A percentile compares a stretch with the other conserved stretches of the same genome.
phyloP scores from a whole-genome alignment of 1,284 basidiomycete genomes.

The Inonotus obliquus region DNA sequence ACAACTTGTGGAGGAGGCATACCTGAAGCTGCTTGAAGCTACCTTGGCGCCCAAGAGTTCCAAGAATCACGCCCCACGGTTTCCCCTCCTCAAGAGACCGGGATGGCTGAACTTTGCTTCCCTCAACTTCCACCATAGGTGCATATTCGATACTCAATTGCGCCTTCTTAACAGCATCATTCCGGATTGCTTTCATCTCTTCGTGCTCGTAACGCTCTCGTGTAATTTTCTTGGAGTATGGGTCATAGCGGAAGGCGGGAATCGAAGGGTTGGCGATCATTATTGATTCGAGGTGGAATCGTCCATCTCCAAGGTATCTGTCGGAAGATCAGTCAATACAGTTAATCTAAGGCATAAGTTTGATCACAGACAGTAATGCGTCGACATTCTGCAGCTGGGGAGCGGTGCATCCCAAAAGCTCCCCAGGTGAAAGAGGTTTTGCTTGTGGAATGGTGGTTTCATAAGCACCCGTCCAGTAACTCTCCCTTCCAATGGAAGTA shows the following conservation, averaged over 20 bases:
- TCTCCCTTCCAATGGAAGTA: neutral
- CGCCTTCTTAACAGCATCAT: conserved; percentile 76
- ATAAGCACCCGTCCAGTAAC: conserved; percentile 61
- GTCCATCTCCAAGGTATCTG: conserved; percentile 95
- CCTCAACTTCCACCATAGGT: conserved; percentile 4
- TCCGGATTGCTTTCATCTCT: conserved; percentile 77
- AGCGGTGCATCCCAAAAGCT: conserved; percentile 96
- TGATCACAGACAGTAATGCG: conserved; percentile 69
- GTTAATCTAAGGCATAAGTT: neutral
- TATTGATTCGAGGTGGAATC: conserved; percentile 97
- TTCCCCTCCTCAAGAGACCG: conserved; percentile 23
- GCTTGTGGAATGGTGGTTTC: conserved; percentile 83
- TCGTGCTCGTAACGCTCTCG: conserved; percentile 88
- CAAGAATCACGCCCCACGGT: conserved; percentile 94
- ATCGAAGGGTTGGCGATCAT: conserved; percentile 99
- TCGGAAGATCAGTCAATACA: conserved; percentile 12
- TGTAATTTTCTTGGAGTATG: conserved; percentile 96
- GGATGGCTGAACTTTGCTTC: neutral
- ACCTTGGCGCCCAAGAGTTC: conserved; percentile 94
- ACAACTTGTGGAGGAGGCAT: conserved; percentile 15
- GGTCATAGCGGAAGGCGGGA: conserved; percentile 97
- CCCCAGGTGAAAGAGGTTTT: conserved; percentile 93
- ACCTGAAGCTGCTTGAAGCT: conserved; percentile 85
- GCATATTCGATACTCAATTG: conserved; percentile 49
- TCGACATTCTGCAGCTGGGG: conserved; percentile 79